These are phyloP conservation scores for Eucalyptus pauciflora DNA, from an alignment of 345 rosid species.

Conservation along the genomic window DNA sequence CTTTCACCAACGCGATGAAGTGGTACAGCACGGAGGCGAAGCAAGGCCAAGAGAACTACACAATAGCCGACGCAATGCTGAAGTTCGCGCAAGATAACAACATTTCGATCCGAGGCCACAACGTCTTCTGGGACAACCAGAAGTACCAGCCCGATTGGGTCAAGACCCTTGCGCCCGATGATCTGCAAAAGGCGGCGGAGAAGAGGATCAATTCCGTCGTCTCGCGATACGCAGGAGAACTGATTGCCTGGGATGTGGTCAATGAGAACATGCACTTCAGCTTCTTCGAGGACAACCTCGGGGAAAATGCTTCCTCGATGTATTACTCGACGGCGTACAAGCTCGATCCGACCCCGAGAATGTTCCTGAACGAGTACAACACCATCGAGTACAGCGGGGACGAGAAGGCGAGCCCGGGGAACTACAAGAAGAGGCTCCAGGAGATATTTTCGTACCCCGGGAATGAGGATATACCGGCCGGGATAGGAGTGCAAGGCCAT, in stretches of 20 bases:
- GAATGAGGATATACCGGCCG: constrained; percentile 23
- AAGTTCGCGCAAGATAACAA: constrained; percentile 22
- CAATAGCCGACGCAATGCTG: constrained; percentile 55
- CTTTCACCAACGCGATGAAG: constrained; percentile 83
- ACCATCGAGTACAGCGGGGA: constrained; percentile 46
- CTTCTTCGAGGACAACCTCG: constrained; percentile 66
- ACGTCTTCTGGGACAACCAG: constrained; percentile 64
- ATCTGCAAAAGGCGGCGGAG: constrained; percentile 26
- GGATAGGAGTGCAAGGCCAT: constrained; percentile 77
- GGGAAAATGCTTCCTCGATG: constrained; percentile 34
- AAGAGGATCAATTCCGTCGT: constrained; percentile 50
- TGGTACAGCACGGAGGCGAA: constrained; percentile 64
- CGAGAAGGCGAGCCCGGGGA: constrained; percentile 1
- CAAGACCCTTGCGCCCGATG: constrained; percentile 10
- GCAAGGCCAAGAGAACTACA: constrained; percentile 56
- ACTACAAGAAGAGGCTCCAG: constrained; percentile 29
- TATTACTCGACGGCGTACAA: constrained; percentile 22
- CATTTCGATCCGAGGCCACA: constrained; percentile 66
- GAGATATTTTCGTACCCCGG: constrained; percentile 47
- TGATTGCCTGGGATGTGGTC: constrained; percentile 80
- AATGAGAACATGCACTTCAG: constrained; percentile 76
- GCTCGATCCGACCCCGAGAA: constrained; percentile 35
- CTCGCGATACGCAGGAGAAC: constrained; percentile 46
- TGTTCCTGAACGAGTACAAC: constrained; percentile 77
- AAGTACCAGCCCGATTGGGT: constrained; percentile 64